Percentiles rank a stretch among this genome's conserved stretches.
phyloP scores from a whole-genome alignment of 1,139 yeast genomes.

The Yamadazyma spencermartinsiae region DNA sequence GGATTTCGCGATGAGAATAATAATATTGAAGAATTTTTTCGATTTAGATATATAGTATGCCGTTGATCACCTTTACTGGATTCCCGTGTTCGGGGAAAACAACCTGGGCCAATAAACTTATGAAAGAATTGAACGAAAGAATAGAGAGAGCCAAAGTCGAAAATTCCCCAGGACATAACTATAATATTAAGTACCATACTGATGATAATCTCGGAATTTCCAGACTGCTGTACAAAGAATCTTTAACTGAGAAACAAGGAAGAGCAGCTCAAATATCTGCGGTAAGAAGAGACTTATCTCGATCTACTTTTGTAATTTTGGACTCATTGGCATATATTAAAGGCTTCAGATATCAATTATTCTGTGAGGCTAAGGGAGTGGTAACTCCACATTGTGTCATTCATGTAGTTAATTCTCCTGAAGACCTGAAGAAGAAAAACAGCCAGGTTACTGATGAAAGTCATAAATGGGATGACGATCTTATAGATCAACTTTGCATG shows the following conservation, averaged over 20 bases:
- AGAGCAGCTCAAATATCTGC: constrained; percentile 88
- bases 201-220: constrained; percentile 78
- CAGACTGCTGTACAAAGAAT: constrained; percentile 66
- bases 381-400: constrained; percentile 83
- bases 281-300: constrained; percentile 75
- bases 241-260: constrained; percentile 73
- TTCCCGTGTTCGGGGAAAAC: constrained; percentile 86
- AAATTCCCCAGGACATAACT: constrained; percentile 50
- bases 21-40: neutral
- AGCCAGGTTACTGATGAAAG: constrained; percentile 7
- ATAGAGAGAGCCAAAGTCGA: constrained; percentile 39
- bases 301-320: constrained; percentile 71
- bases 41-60: constrained; percentile 52
- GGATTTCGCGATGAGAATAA: constrained; percentile 2
- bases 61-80: constrained; percentile 80
- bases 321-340: constrained; percentile 90
- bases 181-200: constrained; percentile 65
- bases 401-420: constrained; percentile 70
- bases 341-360: constrained; percentile 91
- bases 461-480: constrained; percentile 64
- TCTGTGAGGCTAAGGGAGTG: constrained; percentile 87
- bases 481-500: constrained; percentile 71
- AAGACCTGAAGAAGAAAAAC: constrained; percentile 67
- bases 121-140: constrained; percentile 44
- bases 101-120: constrained; percentile 62